Evolutionary conservation across 495 filamentous ascomycete species (phyloP).

Genomic region (Xylaria scruposa): DNA sequence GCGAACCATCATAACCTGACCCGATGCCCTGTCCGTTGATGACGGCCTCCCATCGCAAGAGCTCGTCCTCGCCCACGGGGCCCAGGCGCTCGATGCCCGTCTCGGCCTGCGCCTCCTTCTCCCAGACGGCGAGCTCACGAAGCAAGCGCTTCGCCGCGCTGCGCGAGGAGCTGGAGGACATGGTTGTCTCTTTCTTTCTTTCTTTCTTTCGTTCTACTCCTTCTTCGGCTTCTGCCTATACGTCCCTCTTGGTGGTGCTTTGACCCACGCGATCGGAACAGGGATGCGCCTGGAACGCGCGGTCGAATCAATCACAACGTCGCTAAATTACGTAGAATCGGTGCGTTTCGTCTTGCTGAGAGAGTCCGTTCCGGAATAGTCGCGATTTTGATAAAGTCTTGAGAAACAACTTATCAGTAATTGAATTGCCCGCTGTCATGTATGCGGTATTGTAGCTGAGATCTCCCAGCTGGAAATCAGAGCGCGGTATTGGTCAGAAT

Average conservation of each 20-base stretch:
- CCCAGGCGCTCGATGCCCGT: conserved; percentile 65
- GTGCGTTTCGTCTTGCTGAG: background rate
- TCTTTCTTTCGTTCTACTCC: background rate
- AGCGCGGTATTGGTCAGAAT: conserved; percentile 7
- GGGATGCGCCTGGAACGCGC: background rate
- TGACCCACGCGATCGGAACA: background rate
- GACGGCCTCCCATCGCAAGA: conserved; percentile 80
- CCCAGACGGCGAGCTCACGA: conserved; percentile 52
- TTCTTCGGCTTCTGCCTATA: background rate
- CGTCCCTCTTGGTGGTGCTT: background rate
- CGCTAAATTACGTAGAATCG: conserved; percentile 3
- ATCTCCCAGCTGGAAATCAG: background rate
- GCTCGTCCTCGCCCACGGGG: conserved; percentile 70
- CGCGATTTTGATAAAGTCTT: background rate
- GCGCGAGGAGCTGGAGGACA: conserved; percentile 32
- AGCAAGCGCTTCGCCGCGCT: conserved; percentile 51
- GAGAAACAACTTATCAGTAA: background rate
- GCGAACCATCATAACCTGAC: conserved; percentile 73
- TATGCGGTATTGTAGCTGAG: background rate
- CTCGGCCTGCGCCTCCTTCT: conserved; percentile 46
- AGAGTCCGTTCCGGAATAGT: background rate
- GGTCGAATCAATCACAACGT: background rate
- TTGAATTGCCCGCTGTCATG: background rate
- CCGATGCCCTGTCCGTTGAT: conserved; percentile 70
- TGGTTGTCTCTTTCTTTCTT: background rate